Evolutionary conservation across 768 basidiomycete species (phyloP).

Genomic region (Collybia sordida): DNA sequence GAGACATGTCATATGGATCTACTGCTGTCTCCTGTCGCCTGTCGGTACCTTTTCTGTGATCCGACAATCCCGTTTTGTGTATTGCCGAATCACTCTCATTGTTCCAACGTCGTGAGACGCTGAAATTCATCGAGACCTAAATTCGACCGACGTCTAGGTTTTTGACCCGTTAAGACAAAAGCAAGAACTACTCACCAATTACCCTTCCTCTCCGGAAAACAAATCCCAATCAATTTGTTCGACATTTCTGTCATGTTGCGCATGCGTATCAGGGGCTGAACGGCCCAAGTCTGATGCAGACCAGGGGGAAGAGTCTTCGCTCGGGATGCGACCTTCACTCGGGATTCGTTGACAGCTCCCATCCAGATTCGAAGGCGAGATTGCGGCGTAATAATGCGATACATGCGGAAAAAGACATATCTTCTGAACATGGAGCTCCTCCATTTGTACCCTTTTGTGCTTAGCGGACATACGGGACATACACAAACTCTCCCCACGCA

Average conservation of each 20-base stretch:
- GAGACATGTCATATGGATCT: too few species aligned
- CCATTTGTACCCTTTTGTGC: conserved; percentile 14
- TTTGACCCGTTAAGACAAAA: too few species aligned
- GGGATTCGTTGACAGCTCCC: conserved; percentile 12
- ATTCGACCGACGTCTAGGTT: too few species aligned
- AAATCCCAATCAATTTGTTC: conserved; percentile 7
- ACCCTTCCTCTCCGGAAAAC: not conserved
- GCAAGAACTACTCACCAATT: not conserved
- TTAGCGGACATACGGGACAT: conserved; percentile 2
- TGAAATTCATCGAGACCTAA: not conserved
- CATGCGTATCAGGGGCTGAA: conserved; percentile 7
- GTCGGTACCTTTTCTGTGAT: too few species aligned
- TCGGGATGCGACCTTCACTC: conserved; percentile 4
- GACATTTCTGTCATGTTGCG: conserved; percentile 9
- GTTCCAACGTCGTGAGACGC: too few species aligned
- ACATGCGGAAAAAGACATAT: conserved; percentile 5
- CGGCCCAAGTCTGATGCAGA: conserved; percentile 10
- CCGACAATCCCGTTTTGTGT: too few species aligned
- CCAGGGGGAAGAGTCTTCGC: conserved; percentile 10
- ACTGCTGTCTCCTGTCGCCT: too few species aligned
- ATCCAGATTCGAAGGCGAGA: conserved; percentile 10
- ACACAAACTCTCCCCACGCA: conserved; percentile 2
- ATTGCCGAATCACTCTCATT: too few species aligned
- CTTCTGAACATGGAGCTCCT: conserved; percentile 11
- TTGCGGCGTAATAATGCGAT: conserved; percentile 12